Base-by-base conservation (phyloP, 352 stramenopile genomes). In the Phytophthora rubi region DNA sequence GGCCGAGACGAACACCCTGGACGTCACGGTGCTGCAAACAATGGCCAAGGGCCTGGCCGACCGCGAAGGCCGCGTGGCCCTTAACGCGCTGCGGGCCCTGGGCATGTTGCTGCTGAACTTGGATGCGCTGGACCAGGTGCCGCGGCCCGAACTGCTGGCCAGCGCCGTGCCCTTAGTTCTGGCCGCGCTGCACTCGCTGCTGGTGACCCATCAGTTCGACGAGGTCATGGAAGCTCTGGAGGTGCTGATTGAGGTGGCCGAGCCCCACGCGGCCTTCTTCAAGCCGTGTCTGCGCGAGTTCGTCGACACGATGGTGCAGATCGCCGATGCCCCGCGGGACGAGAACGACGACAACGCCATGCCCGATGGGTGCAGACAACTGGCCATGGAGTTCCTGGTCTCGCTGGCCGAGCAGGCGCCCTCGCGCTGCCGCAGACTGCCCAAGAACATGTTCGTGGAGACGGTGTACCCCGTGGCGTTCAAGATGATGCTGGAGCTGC, bases 321-420 rank as follows among this genome's bases (percentile, higher is more conserved):
- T 93, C 53, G 81, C 88, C 0, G 85, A 92, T 51, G 70, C 68
- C 13, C 47, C 71, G 1, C 52, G 52, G 6, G 45, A 91, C 65
- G 10, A 81, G 76, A 65, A 63, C 21, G 51, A 62, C 49, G 39
- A 70, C 4, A 53, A 58, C 4, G 51, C 53, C 7, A 76, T 92
- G 61, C 83, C 81, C 0, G 85, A 93, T 54, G 86, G 86, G 53
- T 92, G 84, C 48, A 78, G 88, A 4, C 88, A 94, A 70, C 66
- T 96, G 30, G 86, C 86, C 18, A 94, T 96, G 87, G 88, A 96
- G 58, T 90, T 96, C 44, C 69, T 96, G 10, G 86, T 96, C 9
- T 94, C 84, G 4, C 62, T 94, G 42, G 86, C 86, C 2, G 88
- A 96, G 58, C 87, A 94, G 37, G 82, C 80, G 1, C 63, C 86